Percentiles rank a stretch among this genome's conserved stretches.
phyloP scores from a whole-genome alignment of 2,329 filamentous ascomycete genomes.

The Exophiala calicioides region DNA sequence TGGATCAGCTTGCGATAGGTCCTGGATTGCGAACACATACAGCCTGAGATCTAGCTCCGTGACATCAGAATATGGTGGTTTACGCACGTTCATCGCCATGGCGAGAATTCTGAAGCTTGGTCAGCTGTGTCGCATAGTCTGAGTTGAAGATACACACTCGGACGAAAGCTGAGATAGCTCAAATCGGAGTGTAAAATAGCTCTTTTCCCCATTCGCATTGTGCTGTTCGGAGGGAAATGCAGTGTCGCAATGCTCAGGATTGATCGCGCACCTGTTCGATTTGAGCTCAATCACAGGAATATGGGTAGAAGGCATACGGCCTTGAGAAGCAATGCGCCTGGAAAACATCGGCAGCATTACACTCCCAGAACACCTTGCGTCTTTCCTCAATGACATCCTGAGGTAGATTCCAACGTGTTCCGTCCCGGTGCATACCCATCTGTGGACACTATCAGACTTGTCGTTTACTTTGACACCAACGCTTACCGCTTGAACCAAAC shows the following conservation, averaged over 20 bases:
- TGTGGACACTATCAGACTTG: background rate
- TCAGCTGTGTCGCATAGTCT: background rate
- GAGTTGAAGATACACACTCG: background rate
- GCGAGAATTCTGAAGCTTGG: constrained; percentile 7
- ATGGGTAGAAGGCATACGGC: constrained; percentile 2
- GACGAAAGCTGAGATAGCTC: constrained; percentile 18
- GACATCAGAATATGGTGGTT: constrained; percentile 13
- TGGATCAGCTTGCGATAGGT: background rate
- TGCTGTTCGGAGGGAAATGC: constrained; percentile 10
- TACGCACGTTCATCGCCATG: constrained; percentile 18
- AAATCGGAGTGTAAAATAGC: constrained; percentile 15
- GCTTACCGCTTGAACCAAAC: constrained; percentile 12
- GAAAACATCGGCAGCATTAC: constrained; percentile 16
- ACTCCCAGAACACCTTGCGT: constrained; percentile 20
- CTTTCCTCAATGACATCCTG: constrained; percentile 15
- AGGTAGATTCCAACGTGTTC: constrained; percentile 14
- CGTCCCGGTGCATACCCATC: constrained; percentile 19
- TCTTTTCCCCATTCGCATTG: constrained; percentile 13
- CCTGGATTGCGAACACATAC: background rate
- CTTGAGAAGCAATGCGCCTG: constrained; percentile 18
- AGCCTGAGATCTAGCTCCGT: constrained; percentile 9
- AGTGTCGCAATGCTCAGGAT: constrained; percentile 21
- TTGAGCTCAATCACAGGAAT: background rate
- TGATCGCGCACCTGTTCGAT: constrained; percentile 3
- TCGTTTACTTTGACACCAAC: background rate